These are phyloP conservation scores for Solanum bulbocastanum DNA, from an alignment of 257 asterid species.

Conservation along the genomic window DNA sequence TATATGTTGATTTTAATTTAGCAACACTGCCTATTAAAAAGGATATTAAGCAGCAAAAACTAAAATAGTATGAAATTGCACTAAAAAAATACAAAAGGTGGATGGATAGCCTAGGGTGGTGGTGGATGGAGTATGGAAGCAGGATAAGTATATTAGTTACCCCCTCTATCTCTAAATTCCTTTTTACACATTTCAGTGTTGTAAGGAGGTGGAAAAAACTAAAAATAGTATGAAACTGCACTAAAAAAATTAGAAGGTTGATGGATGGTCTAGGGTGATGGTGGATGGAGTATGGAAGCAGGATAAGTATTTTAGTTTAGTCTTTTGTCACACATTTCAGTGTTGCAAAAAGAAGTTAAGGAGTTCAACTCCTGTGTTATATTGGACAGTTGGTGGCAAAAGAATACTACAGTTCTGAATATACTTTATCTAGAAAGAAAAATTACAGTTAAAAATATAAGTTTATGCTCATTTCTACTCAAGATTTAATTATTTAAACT, in stretches of 20 bases:
- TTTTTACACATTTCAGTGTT: background rate
- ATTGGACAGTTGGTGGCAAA: background rate
- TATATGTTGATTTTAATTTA: background rate
- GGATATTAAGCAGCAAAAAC: background rate
- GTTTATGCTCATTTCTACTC: background rate
- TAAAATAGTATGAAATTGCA: background rate
- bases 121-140: background rate
- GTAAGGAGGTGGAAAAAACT: background rate
- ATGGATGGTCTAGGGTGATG: background rate
- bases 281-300: background rate
- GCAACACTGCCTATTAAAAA: background rate
- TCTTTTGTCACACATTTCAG: background rate
- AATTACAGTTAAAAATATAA: background rate
- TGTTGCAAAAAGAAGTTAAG: background rate
- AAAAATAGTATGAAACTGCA: background rate
- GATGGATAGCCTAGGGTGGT: background rate
- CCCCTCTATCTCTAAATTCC: background rate
- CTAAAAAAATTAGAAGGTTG: background rate
- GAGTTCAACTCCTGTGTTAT: background rate
- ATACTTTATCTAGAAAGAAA: background rate
- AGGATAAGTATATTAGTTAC: background rate
- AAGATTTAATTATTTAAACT: background rate
- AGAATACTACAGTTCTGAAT: background rate
- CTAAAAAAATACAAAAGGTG: background rate
- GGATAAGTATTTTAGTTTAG: background rate